phyloP scores from a whole-genome alignment of 192 early-diverging fungal species.

The Mortierella antarctica region DNA sequence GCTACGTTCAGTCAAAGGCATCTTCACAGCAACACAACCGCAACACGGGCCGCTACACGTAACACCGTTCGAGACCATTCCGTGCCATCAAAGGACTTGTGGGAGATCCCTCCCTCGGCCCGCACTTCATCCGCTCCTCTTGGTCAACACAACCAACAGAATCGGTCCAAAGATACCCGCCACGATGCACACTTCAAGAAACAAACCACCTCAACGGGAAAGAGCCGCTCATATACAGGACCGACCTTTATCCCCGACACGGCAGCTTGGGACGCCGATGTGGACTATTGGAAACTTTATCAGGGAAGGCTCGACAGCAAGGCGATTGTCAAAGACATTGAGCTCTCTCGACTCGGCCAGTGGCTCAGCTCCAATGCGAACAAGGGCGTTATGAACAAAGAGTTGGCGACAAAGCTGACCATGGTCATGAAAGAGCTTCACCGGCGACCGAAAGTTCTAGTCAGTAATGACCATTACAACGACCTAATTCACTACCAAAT shows the following conservation, averaged over 20 bases:
- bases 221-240: neutral
- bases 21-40: no score
- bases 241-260: slow-evolving; percentile 10
- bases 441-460: neutral
- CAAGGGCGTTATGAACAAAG: slow-evolving; percentile 14
- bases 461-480: slow-evolving; percentile 22
- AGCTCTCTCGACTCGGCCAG: slow-evolving; percentile 19
- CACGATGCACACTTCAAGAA: neutral
- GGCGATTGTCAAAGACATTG: neutral
- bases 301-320: slow-evolving; percentile 26
- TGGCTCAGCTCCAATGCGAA: slow-evolving; percentile 22
- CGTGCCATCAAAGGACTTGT: no score
- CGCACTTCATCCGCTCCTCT: neutral
- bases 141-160: neutral
- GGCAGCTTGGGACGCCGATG: neutral
- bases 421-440: slow-evolving; percentile 9
- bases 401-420: neutral
- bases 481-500: slow-evolving; percentile 24
- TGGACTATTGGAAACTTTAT: slow-evolving; percentile 37
- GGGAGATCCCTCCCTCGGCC: no score
- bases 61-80: no score
- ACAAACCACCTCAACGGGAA: neutral
- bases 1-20: no score
- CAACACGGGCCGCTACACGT: no score
- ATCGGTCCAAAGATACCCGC: no score